Percentiles rank a stretch among this genome's conserved stretches.
These are phyloP conservation scores for Nicotiana obtusifolia DNA, from an alignment of 257 asterid genomes.

Conservation along the genomic window DNA sequence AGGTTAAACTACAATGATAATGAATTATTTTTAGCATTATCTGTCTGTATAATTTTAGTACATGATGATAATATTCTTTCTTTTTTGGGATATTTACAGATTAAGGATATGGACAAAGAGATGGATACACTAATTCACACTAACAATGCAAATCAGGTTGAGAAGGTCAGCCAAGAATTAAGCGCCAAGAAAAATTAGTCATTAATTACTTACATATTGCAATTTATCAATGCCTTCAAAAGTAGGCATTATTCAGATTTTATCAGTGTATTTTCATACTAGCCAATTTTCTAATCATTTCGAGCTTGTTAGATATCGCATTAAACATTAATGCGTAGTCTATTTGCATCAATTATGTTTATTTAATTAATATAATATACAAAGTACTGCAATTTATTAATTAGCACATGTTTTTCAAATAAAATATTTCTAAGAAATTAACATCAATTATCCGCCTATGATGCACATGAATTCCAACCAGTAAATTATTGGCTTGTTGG, in stretches of 20 bases:
- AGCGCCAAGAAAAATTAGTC: neutral
- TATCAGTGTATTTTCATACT: neutral
- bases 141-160: neutral
- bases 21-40: no score
- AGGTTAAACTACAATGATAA: no score
- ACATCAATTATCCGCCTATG: no score
- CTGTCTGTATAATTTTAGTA: neutral
- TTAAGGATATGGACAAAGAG: conserved; percentile 14
- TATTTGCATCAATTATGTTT: neutral
- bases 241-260: neutral
- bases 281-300: neutral
- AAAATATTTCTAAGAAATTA: no score
- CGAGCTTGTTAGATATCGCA: neutral
- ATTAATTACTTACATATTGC: neutral
- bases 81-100: conserved; percentile 1
- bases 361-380: no score
- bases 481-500: neutral
- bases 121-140: neutral
- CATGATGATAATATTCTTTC: neutral
- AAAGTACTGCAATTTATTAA: neutral
- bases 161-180: neutral
- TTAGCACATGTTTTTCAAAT: neutral
- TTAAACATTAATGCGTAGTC: neutral
- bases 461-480: neutral
- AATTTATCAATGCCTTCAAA: neutral